Conservation (phyloP, 176 grass and related monocot genomes). For the Aechmea fasciata region DNA sequence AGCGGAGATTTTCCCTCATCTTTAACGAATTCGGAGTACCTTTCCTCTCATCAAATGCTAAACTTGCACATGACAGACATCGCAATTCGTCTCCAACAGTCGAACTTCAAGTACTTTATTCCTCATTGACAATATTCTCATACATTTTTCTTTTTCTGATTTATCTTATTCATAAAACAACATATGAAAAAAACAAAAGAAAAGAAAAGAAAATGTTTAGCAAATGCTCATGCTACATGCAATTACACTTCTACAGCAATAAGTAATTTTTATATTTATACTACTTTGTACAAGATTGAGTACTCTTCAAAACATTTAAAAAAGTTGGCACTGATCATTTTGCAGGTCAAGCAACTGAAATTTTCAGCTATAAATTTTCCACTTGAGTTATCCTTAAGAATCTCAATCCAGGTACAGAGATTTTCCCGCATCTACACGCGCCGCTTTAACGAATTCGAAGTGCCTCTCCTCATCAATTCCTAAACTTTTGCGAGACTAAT, state of each 20-base stretch:
- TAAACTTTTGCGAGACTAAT: not conserved
- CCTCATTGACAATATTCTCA: slow-evolving; percentile 1
- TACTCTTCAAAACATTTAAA: no score
- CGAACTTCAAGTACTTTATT: slow-evolving; percentile 3
- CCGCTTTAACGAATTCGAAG: not conserved
- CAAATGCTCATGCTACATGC: no score
- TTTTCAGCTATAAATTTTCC: no score
- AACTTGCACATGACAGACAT: not conserved
- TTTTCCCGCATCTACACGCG: not conserved
- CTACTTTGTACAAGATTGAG: no score
- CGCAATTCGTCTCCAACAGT: not conserved
- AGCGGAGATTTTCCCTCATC: not conserved
- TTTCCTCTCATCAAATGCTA: not conserved
- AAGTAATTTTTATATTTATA: no score
- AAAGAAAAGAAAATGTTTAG: no score
- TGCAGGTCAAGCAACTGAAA: no score
- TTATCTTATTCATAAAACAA: not conserved
- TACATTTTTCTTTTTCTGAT: not conserved
- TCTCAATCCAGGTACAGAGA: slow-evolving; percentile 6
- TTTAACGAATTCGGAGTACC: slow-evolving; percentile 3
- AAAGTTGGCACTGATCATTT: no score
- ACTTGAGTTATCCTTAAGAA: not conserved
- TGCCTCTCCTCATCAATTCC: not conserved
- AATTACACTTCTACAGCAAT: no score
- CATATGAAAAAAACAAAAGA: no score